A percentile compares a stretch with the other conserved stretches of the same genome.
Conservation (phyloP, 2,329 filamentous ascomycete species). For the Trichophyton schoenleinii region DNA sequence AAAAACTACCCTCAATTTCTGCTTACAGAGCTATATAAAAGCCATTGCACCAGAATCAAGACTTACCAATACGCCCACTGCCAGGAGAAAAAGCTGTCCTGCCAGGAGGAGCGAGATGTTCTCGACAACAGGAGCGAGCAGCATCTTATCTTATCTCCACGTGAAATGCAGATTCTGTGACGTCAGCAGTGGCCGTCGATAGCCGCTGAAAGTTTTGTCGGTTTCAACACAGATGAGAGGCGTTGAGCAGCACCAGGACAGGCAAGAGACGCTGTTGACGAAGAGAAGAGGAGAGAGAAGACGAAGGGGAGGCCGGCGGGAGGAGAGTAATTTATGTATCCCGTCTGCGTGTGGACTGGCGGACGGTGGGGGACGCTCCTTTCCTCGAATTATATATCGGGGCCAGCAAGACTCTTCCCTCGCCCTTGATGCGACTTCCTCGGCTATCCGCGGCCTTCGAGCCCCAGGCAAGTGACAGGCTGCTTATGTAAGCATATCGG, state of each 20-base stretch:
- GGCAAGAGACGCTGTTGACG: not conserved
- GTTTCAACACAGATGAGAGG: not conserved
- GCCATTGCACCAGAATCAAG: not conserved
- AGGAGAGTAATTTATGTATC: not conserved
- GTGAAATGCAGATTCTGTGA: slow-evolving; percentile 5
- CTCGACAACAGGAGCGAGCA: slow-evolving; percentile 9
- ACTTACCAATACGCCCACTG: slow-evolving; percentile 7
- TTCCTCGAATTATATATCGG: not conserved
- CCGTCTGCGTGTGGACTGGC: not conserved
- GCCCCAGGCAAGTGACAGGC: not conserved
- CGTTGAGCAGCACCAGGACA: not conserved
- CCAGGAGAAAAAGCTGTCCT: slow-evolving; percentile 5
- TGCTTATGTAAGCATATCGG: not conserved
- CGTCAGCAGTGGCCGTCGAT: slow-evolving; percentile 9
- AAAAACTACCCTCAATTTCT: not conserved
- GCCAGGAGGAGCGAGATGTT: slow-evolving; percentile 8
- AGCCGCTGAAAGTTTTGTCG: not conserved
- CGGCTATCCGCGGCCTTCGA: not conserved
- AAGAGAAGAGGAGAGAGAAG: not conserved
- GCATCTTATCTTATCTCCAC: slow-evolving; percentile 6
- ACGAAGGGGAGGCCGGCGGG: not conserved
- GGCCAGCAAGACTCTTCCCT: too few relatives aligned
- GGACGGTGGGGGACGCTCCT: not conserved
- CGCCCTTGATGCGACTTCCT: not conserved
- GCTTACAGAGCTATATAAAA: not conserved